Base-by-base conservation (phyloP, 352 stramenopile genomes). In the Pythium utonaiense region DNA sequence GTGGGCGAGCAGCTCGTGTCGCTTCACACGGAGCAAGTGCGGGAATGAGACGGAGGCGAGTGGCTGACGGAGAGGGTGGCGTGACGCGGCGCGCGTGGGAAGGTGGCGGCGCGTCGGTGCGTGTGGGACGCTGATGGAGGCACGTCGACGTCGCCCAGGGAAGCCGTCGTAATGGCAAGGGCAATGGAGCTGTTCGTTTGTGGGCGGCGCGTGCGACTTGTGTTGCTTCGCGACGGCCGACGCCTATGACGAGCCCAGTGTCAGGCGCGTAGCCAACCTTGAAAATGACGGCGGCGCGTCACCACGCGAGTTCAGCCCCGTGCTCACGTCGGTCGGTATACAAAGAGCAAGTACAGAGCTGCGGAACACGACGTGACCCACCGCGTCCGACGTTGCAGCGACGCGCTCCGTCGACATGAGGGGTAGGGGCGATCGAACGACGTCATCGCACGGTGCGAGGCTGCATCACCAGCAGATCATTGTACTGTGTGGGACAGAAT, bases 241-340 rank as follows among this genome's bases (percentile, higher is more conserved):
- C n/a, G 30, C 28, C 31, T 24, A 67, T 70, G 62, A 73, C 62
- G 66, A 69, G 61, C 61, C 34, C 44, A 69, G 66, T 70, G 62
- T 70, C 66, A 73, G 34, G 53, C 1, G 31, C 22, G 16, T 40
- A 44, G 27, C 62, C 66, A 73, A 73, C 21, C 44, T 17, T 1
- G 28, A 65, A 47, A 57, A 61, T 73, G 66, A 73, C 57, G 57
- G 25, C 33, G 53, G 50, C 66, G 66, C 66, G 66, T 73, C 66
- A 73, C 33, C 6, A 36, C 28, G 19, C 41, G 21, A 47, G 40
- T 73, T 73, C 55, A 57, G 24, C 19, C 27, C 10, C 33, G 22
- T 12, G 22, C 49, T 38, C 30, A 45, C 55, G 45, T 24, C 25
- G 8, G 27, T 6, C 17, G 9, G 28, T 24, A 60, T 70, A 70